These are phyloP conservation scores for Lentinus brumalis DNA, from an alignment of 768 basidiomycete species.

Conservation along the genomic window DNA sequence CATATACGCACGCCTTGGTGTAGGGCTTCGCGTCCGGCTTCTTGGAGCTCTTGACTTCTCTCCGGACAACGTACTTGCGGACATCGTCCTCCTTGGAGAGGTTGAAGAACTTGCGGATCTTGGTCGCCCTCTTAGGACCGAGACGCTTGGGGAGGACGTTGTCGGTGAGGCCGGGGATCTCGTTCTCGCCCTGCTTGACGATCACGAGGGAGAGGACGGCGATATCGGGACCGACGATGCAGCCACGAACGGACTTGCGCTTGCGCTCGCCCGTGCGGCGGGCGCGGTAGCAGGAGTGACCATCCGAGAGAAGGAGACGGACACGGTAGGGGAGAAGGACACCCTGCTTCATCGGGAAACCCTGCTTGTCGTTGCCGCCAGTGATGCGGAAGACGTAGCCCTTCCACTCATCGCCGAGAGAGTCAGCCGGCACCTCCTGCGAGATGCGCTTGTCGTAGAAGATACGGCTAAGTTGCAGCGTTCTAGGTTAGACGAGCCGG, in stretches of 20 bases:
- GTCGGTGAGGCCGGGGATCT: constrained; percentile 92
- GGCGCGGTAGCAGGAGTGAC: constrained; percentile 96
- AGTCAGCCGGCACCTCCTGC: constrained; percentile 90
- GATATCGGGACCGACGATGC: constrained; percentile 97
- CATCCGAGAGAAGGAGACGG: constrained; percentile 88
- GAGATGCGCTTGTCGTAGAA: constrained; percentile 98
- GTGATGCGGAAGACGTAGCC: constrained; percentile 97
- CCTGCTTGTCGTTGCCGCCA: constrained; percentile 98
- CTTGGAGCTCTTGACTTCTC: constrained; percentile 88
- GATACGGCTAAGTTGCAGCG: constrained; percentile 61
- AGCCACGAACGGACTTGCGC: constrained; percentile 98
- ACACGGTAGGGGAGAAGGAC: constrained; percentile 94
- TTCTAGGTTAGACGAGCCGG: constrained; percentile 2
- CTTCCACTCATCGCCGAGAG: constrained; percentile 93
- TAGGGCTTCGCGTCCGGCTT: constrained; percentile 91
- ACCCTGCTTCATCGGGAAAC: constrained; percentile 99
- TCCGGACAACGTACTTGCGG: constrained; percentile 92
- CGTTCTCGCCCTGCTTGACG: constrained; percentile 92
- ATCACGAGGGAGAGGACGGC: constrained; percentile 92
- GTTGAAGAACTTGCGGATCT: constrained; percentile 98
- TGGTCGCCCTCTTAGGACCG: constrained; percentile 96
- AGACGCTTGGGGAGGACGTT: constrained; percentile 90
- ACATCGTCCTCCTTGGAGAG: constrained; percentile 98
- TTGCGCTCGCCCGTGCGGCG: constrained; percentile 95
- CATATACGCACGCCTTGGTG: constrained; percentile 84